These are phyloP conservation scores for Salvia hispanica DNA, from an alignment of 257 asterid genomes.

Conservation along the genomic window DNA sequence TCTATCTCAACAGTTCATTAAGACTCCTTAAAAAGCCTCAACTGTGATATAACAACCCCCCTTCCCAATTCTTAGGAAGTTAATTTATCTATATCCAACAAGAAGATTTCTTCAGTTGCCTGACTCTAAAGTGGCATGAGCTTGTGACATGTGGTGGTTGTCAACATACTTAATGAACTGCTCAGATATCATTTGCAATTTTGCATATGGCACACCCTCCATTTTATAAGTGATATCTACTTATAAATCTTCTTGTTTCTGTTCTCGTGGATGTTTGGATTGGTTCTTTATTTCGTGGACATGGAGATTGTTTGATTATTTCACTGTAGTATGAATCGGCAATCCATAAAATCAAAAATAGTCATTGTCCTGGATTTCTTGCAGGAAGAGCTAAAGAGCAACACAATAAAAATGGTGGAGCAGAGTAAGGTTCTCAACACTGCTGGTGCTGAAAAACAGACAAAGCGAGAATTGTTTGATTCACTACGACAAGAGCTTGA, in stretches of 20 bases:
- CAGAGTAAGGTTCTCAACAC: constrained; percentile 94
- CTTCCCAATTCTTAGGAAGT: constrained; percentile 1
- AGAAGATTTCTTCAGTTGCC: constrained; percentile 6
- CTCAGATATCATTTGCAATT: constrained; percentile 10
- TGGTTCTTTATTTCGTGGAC: constrained; percentile 15
- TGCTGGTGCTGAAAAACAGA: constrained; percentile 94
- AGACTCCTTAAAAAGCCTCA: too few species aligned
- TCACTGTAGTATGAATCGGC: constrained; percentile 9
- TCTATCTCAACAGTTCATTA: too few species aligned
- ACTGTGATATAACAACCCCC: not conserved
- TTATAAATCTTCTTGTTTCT: constrained; percentile 5
- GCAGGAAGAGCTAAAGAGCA: constrained; percentile 89
- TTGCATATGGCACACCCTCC: not conserved
- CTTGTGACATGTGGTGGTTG: not conserved
- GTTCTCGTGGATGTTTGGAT: constrained; percentile 20
- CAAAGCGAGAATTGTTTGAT: constrained; percentile 93
- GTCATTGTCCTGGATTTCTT: constrained; percentile 21
- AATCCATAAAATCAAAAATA: constrained; percentile 10
- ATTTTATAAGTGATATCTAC: not conserved
- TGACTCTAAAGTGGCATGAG: constrained; percentile 16
- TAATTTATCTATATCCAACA: not conserved
- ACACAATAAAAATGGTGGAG: constrained; percentile 92
- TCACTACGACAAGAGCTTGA: constrained; percentile 92
- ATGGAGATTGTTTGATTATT: constrained; percentile 7
- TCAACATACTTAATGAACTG: not conserved